Percentiles rank a stretch among this genome's conserved stretches.
Conservation (phyloP, 805 yeast genomes). For the Yarrowia porcina region DNA sequence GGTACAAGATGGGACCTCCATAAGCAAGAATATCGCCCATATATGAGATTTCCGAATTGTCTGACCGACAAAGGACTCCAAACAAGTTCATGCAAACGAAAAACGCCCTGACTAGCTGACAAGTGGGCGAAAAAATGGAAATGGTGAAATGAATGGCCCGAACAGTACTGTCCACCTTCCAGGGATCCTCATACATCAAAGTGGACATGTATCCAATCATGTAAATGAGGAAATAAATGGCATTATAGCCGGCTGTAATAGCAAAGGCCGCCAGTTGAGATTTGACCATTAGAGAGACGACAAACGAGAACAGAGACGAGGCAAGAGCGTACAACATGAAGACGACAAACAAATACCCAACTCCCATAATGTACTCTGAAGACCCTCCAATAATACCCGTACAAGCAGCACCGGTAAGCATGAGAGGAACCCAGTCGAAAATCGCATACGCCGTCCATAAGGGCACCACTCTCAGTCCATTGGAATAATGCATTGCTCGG, state of each 20-base stretch:
- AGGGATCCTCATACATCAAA: slow-evolving; percentile 36
- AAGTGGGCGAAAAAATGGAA: slow-evolving; percentile 36
- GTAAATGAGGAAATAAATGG: slow-evolving; percentile 37
- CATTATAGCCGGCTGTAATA: slow-evolving; percentile 38
- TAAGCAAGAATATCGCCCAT: slow-evolving; percentile 37
- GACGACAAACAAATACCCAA: slow-evolving; percentile 38
- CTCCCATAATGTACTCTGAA: slow-evolving; percentile 33
- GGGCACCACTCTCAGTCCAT: slow-evolving; percentile 38
- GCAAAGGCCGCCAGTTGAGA: slow-evolving; percentile 43
- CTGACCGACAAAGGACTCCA: slow-evolving; percentile 36
- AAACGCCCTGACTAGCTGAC: slow-evolving; percentile 35
- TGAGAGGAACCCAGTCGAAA: slow-evolving; percentile 33
- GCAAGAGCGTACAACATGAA: slow-evolving; percentile 38
- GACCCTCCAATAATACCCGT: slow-evolving; percentile 34
- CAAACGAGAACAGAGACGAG: slow-evolving; percentile 35
- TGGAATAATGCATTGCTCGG: slow-evolving; percentile 42
- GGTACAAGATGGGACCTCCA: slow-evolving; percentile 40
- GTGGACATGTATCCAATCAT: slow-evolving; percentile 37
- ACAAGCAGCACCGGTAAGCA: slow-evolving; percentile 34
- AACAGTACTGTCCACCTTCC: slow-evolving; percentile 32
- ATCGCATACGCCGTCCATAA: slow-evolving; percentile 38
- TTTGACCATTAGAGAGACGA: slow-evolving; percentile 36
- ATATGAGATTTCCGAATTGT: slow-evolving; percentile 31
- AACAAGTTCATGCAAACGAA: slow-evolving; percentile 38
- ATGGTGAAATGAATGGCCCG: slow-evolving; percentile 36